Evolutionary conservation across 345 rosid species (phyloP).

Genomic region (Stellera chamaejasme): DNA sequence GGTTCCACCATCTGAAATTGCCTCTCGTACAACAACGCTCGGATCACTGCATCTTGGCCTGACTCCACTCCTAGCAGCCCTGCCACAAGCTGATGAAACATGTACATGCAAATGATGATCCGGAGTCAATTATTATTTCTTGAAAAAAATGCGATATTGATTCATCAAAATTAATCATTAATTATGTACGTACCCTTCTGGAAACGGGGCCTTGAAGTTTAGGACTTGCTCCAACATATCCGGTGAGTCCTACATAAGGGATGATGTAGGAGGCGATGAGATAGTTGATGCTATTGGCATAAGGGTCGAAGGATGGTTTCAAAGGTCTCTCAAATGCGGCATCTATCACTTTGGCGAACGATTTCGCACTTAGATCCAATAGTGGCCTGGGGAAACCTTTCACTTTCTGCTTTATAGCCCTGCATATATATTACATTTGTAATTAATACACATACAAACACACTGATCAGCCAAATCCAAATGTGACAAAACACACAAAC

Average conservation of each 20-base stretch:
- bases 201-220: constrained; percentile 35
- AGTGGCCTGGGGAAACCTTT: constrained; percentile 79
- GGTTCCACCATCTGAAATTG: constrained; percentile 26
- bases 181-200: constrained; percentile 32
- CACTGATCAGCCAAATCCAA: not conserved
- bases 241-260: constrained; percentile 81
- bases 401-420: constrained; percentile 57
- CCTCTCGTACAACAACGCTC: constrained; percentile 42
- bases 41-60: constrained; percentile 75
- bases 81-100: constrained; percentile 46
- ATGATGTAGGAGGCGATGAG: constrained; percentile 69
- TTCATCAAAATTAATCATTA: too few relatives aligned
- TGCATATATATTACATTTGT: constrained; percentile 11
- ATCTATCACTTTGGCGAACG: constrained; percentile 49
- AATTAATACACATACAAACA: not conserved
- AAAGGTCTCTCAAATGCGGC: constrained; percentile 41
- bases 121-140: not conserved
- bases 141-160: too few relatives aligned
- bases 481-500: not conserved
- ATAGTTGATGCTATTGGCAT: constrained; percentile 40
- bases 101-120: not conserved
- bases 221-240: constrained; percentile 73
- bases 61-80: constrained; percentile 77
- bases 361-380: constrained; percentile 45
- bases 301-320: constrained; percentile 70